Conservation (phyloP, 2,329 filamentous ascomycete genomes). For the Elsinoe arachidis region DNA sequence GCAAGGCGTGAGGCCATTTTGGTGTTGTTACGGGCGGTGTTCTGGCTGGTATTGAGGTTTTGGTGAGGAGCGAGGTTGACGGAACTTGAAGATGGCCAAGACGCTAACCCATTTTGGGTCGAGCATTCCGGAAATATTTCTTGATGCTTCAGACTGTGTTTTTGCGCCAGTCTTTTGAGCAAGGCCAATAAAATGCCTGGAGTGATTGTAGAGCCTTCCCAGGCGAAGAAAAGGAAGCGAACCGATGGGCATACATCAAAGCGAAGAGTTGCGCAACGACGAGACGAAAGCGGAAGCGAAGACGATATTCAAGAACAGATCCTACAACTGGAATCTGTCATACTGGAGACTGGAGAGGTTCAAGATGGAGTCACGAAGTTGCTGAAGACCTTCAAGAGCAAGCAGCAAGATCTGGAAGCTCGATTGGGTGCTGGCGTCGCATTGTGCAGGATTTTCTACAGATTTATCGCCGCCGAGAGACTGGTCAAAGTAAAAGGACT, state of each 20-base stretch:
- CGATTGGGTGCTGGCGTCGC: constrained; percentile 62
- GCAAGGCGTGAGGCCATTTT: constrained; percentile 96
- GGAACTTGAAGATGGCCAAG: constrained; percentile 1
- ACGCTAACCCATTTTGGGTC: background rate
- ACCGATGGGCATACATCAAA: constrained; percentile 18
- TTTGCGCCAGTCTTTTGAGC: background rate
- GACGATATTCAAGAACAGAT: constrained; percentile 56
- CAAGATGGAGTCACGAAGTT: constrained; percentile 83
- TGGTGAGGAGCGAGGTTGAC: constrained; percentile 17
- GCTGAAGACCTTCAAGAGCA: constrained; percentile 49
- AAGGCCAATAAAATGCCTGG: constrained; percentile 28
- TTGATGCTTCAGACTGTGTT: background rate
- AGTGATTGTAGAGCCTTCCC: constrained; percentile 19
- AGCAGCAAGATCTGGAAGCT: constrained; percentile 44
- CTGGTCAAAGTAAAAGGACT: constrained; percentile 57
- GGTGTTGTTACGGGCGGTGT: constrained; percentile 41
- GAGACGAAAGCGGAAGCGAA: constrained; percentile 27
- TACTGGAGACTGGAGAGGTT: constrained; percentile 76
- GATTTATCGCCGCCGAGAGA: constrained; percentile 65
- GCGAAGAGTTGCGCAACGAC: constrained; percentile 24
- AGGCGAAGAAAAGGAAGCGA: constrained; percentile 38
- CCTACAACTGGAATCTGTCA: constrained; percentile 66
- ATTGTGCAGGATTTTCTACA: constrained; percentile 77
- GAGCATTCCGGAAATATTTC: constrained; percentile 11
- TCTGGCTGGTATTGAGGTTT: constrained; percentile 21